A percentile compares a stretch with the other conserved stretches of the same genome.
Conservation (phyloP, 176 grass and related monocot genomes). For the Zoysia japonica region DNA sequence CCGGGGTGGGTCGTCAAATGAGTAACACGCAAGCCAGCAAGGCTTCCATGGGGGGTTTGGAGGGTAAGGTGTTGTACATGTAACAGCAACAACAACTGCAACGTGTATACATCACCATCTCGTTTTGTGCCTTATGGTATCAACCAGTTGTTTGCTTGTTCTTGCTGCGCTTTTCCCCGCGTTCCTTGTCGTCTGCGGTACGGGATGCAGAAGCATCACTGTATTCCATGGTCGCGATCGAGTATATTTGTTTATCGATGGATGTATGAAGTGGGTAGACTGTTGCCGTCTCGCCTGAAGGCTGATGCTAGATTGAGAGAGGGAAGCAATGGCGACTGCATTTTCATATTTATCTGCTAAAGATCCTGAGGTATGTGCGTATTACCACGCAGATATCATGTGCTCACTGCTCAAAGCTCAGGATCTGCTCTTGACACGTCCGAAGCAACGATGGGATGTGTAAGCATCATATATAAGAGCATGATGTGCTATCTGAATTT, state of each 20-base stretch:
- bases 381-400: neutral
- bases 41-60: slow-evolving; percentile 38
- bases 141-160: slow-evolving; percentile 37
- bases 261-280: slow-evolving; percentile 28
- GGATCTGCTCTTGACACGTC: slow-evolving; percentile 13
- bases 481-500: neutral
- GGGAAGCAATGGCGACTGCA: slow-evolving; percentile 38
- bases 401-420: too few relatives aligned
- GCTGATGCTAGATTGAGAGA: slow-evolving; percentile 18
- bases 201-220: neutral
- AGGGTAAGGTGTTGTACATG: slow-evolving; percentile 45
- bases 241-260: slow-evolving; percentile 21
- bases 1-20: slow-evolving; percentile 53
- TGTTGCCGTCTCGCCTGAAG: slow-evolving; percentile 30
- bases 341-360: too few relatives aligned
- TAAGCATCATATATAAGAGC: neutral
- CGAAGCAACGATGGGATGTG: neutral
- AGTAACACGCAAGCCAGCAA: slow-evolving; percentile 66
- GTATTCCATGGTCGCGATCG: slow-evolving; percentile 13
- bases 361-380: slow-evolving; percentile 3
- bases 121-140: neutral
- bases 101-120: neutral
- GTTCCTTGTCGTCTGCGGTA: slow-evolving; percentile 1
- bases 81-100: slow-evolving; percentile 21
- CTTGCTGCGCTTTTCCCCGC: neutral